Evolutionary conservation across 2,329 filamentous ascomycete species (phyloP), one percentile per base, ranked within the genome.

Genomic region (Endothia cerciana): DNA sequence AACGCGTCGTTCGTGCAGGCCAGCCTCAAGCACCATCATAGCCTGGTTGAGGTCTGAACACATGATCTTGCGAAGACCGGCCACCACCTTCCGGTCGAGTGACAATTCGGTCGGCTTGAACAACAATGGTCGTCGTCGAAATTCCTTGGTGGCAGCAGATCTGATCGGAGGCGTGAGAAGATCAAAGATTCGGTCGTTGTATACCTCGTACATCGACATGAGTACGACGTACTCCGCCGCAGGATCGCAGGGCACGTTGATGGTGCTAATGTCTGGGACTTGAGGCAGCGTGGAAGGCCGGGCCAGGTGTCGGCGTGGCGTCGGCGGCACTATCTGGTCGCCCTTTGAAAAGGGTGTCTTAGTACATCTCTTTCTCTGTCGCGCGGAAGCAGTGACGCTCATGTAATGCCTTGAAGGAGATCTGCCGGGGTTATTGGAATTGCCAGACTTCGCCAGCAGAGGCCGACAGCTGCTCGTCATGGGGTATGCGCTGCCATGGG

Each of bases 131-230:
- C 94, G 87, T n/a, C 95, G 88, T 60, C 89, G 85, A 69, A 84
- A 83, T 66, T 92, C 89, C 72, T 92, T 93, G 2, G 87, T 89
- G 5, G 83, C 83, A 43, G 84, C 85, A 0, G 83, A 83, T 68
- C 85, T 85, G 28, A 82, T 78, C 2, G 86, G 84, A 0, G 87
- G 86, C 0, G 90, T 91, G 1, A 99, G 82, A 0, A 99, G 87
- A 73, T 99, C 95, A 76, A 96, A 98, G 70, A 99, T 98, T 43
- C 94, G 89, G 78, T 99, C 94, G 74, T 99, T 99, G 81, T 99
- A 97, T 1, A 99, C 94, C 77, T 99, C 95, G 77, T 98, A 98
- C 94, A 99, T 99, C 63, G 93, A 97, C 28, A 99, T 85, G 13
- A 99, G 82, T 63, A 99, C 88, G 4, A 91, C 90, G 72, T 97